These are phyloP conservation scores for Pinus albicaulis DNA, from an alignment of 75 land plant species.

Conservation along the genomic window DNA sequence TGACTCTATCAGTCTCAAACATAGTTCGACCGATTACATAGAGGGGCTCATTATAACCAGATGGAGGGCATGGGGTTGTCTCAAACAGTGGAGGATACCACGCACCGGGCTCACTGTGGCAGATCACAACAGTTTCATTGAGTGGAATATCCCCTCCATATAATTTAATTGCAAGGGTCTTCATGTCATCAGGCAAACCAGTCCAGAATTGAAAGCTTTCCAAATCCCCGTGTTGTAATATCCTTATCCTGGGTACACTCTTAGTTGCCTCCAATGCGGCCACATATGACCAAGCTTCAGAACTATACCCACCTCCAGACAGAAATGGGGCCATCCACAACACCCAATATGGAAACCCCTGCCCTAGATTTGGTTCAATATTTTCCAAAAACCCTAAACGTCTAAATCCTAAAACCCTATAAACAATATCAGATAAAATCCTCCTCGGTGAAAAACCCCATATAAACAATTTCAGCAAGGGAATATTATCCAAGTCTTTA, in stretches of 20 bases:
- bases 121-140: conserved; percentile 61
- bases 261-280: conserved; percentile 27
- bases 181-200: conserved; percentile 51
- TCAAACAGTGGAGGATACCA: conserved; percentile 82
- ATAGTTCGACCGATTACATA: conserved; percentile 78
- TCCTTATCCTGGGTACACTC: conserved; percentile 19
- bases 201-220: conserved; percentile 58
- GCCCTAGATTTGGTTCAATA: neutral
- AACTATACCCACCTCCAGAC: conserved; percentile 85
- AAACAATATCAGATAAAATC: conserved; percentile 1
- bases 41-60: conserved; percentile 44
- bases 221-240: conserved; percentile 59
- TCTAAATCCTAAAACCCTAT: neutral
- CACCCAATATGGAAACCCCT: conserved; percentile 28
- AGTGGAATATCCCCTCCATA: conserved; percentile 19
- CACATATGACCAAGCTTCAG: conserved; percentile 83
- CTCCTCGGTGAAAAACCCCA: neutral
- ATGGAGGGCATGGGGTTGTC: conserved; percentile 78
- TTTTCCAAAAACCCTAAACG: neutral
- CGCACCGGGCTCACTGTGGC: conserved; percentile 94
- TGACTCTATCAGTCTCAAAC: conserved; percentile 92
- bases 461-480: neutral
- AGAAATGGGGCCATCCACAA: conserved; percentile 98
- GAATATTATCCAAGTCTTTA: conserved; percentile 1
- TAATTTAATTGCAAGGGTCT: conserved; percentile 36